Evolutionary conservation across 2,329 filamentous ascomycete genomes (phyloP), one percentile per base, ranked within the genome.

Genomic region (Fusarium begoniae): DNA sequence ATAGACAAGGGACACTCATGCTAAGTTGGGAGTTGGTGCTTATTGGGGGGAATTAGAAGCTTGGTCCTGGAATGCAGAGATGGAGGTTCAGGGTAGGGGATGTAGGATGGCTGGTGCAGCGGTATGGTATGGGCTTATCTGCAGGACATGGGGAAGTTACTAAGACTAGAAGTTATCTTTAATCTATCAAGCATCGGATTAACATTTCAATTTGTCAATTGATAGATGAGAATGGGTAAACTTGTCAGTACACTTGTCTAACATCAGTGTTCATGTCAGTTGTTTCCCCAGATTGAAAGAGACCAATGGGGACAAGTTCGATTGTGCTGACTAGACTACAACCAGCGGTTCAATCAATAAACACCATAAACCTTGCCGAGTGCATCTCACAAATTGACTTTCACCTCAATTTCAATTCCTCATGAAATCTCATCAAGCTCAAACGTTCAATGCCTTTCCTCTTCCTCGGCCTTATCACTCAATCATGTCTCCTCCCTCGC

Each of bases 321-420:
- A 76, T 77, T 69, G 30, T 74, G 77, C 75, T 78, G 63, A 78
- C 77, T 77, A 53, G 63, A 60, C 60, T 20, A 44, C 32, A 70
- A 41, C 37, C 48, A 67, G 47, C 50, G 22, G 26, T 26, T 20
- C 41, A 51, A 14, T 28, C 24, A 53, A 41, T 18, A 55, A 44
- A 28, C 43, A 53, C 51, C 38, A 67, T 68, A 55, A 55, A 57
- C 13, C 18, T 17, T 48, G 17, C 54, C 30, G 28, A 43, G 8
- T 5, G 18, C 1, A 5, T 26, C 9, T 55, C 26, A 18, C 6
- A 26, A 30, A 43, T 22, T n/a, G 6, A 28, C 18, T 17, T 14
- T 32, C 24, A 20, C 24, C 11, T 40, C 20, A 48, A 35, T 41
- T 26, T 28, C 12, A 18, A 17, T 24, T 18, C 9, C 20, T 17